Percentiles rank a stretch among this genome's conserved stretches.
phyloP scores from a whole-genome alignment of 805 yeast genomes.

The Candida cerambycidarum region DNA sequence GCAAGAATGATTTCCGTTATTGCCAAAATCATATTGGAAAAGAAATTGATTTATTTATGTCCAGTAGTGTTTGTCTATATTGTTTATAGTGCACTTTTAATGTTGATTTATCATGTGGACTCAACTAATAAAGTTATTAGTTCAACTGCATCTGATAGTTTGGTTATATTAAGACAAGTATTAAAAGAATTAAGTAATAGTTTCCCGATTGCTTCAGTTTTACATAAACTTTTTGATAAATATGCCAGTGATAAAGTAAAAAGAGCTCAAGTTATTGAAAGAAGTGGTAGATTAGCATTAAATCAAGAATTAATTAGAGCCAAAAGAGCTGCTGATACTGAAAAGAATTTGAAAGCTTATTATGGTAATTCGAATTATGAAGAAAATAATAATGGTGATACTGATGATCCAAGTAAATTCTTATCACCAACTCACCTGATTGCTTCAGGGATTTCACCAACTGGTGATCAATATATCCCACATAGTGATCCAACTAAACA shows the following conservation, averaged over 20 bases:
- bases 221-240: slow-evolving; percentile 39
- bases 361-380: slow-evolving; percentile 14
- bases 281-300: slow-evolving; percentile 38
- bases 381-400: slow-evolving; percentile 4
- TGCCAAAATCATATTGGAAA: slow-evolving; percentile 52
- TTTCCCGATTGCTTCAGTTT: slow-evolving; percentile 42
- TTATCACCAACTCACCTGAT: slow-evolving; percentile 19
- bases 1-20: slow-evolving; percentile 73
- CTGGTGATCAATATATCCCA: slow-evolving; percentile 17
- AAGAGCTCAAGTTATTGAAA: slow-evolving; percentile 40
- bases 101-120: slow-evolving; percentile 69
- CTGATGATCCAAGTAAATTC: slow-evolving; percentile 8
- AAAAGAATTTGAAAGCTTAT: slow-evolving; percentile 19
- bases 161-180: slow-evolving; percentile 36
- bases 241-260: slow-evolving; percentile 43
- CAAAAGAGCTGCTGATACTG: slow-evolving; percentile 24
- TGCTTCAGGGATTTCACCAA: slow-evolving; percentile 29
- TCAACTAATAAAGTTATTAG: slow-evolving; percentile 41
- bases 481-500: slow-evolving; percentile 17
- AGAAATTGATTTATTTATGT: slow-evolving; percentile 49
- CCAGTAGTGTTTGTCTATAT: slow-evolving; percentile 62
- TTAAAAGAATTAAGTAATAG: slow-evolving; percentile 35
- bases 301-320: slow-evolving; percentile 32
- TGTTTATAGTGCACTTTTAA: slow-evolving; percentile 62
- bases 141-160: slow-evolving; percentile 43